Evolutionary conservation across 1,139 yeast genomes (phyloP).

Genomic region (Blastobotrys aristatus): DNA sequence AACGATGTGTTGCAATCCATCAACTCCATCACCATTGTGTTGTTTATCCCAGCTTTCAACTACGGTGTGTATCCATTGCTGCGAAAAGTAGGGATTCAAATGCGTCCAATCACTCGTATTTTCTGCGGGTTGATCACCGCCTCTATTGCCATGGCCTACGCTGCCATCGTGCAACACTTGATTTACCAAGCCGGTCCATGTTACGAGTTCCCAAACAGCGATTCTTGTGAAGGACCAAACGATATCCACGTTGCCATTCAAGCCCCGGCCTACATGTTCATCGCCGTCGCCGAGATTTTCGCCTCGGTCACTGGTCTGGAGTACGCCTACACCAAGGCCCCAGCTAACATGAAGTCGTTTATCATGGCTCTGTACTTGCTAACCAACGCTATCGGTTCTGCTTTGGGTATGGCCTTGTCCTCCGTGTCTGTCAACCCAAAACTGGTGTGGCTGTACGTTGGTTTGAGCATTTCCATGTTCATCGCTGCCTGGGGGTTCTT

Average conservation of each 20-base stretch:
- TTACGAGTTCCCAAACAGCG: slow-evolving; percentile 44
- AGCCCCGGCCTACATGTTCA: slow-evolving; percentile 36
- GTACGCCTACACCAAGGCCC: slow-evolving; percentile 68
- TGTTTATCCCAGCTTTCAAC: slow-evolving; percentile 59
- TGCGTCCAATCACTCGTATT: slow-evolving; percentile 62
- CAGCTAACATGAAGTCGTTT: slow-evolving; percentile 59
- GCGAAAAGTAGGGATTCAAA: slow-evolving; percentile 42
- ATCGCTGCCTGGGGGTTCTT: slow-evolving; percentile 60
- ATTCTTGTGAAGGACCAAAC: slow-evolving; percentile 40
- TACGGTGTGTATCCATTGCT: slow-evolving; percentile 50
- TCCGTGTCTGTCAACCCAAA: slow-evolving; percentile 64
- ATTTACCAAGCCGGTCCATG: slow-evolving; percentile 77
- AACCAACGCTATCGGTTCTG: slow-evolving; percentile 64
- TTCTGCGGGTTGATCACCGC: slow-evolving; percentile 71
- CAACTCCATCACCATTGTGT: slow-evolving; percentile 55
- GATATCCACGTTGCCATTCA: slow-evolving; percentile 57
- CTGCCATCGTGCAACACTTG: slow-evolving; percentile 73
- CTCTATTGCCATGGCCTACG: slow-evolving; percentile 65
- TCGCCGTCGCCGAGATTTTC: slow-evolving; percentile 59
- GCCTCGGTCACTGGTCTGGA: slow-evolving; percentile 65
- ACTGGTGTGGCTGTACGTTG: slow-evolving; percentile 61
- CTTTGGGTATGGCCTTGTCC: slow-evolving; percentile 66
- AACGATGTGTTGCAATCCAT: slow-evolving; percentile 62
- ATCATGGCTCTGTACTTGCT: slow-evolving; percentile 59
- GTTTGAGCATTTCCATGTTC: slow-evolving; percentile 51